Percentiles rank a stretch among this genome's conserved stretches.
These are phyloP conservation scores for Leishmania tarentolae DNA, from an alignment of 208 protist species.

Conservation along the genomic window DNA sequence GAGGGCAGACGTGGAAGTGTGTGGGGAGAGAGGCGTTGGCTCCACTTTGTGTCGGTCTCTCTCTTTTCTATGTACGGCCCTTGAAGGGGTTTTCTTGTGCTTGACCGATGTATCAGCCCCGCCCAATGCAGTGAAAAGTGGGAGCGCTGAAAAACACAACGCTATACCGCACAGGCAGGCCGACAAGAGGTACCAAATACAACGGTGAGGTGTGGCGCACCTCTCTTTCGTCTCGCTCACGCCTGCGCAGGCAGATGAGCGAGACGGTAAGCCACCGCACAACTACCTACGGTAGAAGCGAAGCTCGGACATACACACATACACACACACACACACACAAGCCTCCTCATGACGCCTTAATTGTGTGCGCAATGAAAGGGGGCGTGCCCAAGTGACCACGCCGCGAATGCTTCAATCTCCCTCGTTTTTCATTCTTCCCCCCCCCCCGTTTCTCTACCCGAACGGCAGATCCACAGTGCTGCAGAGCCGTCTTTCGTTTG, in stretches of 20 bases:
- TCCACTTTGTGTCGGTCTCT: neutral
- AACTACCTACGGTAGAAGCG: neutral
- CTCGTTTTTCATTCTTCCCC: neutral
- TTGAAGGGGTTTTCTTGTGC: neutral
- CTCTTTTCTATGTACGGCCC: neutral
- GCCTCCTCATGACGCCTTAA: neutral
- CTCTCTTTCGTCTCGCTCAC: neutral
- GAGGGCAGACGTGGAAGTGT: neutral
- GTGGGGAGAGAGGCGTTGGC: neutral
- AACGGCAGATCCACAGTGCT: neutral
- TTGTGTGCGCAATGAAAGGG: neutral
- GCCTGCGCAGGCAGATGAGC: constrained; percentile 1
- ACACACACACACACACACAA: neutral
- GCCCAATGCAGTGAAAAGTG: neutral
- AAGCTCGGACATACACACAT: neutral
- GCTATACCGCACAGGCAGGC: no score
- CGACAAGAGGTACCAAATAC: neutral
- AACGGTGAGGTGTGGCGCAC: neutral
- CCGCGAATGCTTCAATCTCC: neutral
- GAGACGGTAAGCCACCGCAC: neutral
- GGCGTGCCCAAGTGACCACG: neutral
- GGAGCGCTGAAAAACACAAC: neutral
- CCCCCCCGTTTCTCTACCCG: neutral
- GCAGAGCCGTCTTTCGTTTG: neutral
- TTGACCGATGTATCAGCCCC: neutral